These are phyloP conservation scores for Neoboletus brunneissimus DNA, from an alignment of 768 basidiomycete genomes.

Conservation along the genomic window DNA sequence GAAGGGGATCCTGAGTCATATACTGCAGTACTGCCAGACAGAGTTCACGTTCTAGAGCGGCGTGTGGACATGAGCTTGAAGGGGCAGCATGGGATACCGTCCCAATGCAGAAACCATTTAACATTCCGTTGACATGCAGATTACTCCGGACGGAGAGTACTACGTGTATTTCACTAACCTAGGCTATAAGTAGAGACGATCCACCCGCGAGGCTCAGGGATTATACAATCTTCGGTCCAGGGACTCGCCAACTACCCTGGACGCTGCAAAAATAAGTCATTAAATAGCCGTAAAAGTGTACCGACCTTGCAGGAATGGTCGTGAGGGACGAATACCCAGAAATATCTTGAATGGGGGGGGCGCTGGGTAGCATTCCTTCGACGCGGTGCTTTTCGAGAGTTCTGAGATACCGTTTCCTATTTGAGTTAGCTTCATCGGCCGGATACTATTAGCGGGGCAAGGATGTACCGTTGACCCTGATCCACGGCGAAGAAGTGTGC, in stretches of 20 bases:
- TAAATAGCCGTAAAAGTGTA: conserved; percentile 6
- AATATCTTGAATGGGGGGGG: conserved; percentile 25
- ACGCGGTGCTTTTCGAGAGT: conserved; percentile 33
- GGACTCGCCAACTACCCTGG: conserved; percentile 1
- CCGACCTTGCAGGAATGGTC: not conserved
- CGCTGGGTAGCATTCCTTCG: conserved; percentile 19
- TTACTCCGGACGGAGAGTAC: not conserved
- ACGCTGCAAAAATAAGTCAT: conserved; percentile 25
- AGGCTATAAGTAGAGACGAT: not conserved
- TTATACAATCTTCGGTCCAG: not conserved
- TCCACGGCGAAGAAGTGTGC: conserved; percentile 26
- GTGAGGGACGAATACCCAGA: conserved; percentile 21
- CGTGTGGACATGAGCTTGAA: not conserved
- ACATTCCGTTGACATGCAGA: not conserved
- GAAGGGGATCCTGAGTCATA: not conserved
- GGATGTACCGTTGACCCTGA: conserved; percentile 29
- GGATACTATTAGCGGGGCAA: conserved; percentile 5
- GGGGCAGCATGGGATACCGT: not conserved
- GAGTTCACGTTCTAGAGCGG: not conserved
- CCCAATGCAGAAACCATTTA: not conserved
- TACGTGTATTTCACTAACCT: not conserved
- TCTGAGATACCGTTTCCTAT: conserved; percentile 12
- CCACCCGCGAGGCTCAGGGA: conserved; percentile 17
- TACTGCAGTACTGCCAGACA: not conserved
- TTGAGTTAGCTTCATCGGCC: conserved; percentile 6